Base-by-base conservation (phyloP, 2,329 filamentous ascomycete genomes). In the Aspergillus cejpii region DNA sequence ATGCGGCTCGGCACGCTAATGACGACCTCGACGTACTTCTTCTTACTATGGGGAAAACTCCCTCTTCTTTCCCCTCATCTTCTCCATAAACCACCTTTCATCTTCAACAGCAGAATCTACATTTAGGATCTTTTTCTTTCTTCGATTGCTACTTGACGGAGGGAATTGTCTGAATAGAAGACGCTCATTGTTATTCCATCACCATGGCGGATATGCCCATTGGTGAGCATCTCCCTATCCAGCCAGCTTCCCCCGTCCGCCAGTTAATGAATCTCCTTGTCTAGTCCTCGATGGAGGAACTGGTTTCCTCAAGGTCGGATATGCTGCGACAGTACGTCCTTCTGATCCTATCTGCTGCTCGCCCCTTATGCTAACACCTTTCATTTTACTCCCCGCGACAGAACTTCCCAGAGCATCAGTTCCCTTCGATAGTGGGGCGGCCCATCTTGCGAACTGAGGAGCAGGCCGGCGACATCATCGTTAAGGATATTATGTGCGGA, bases 401-500 rank as follows among this genome's bases (percentile, higher is more conserved):
- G 79, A 98, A 98, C 78, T 98, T 98, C 74, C 92, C 92, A 69
- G 92, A 97, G 74, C 88, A 94, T 72, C 91, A 97, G 74, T 97
- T 90, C 72, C 92, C 92, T 45, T 96, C 91, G 57, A 97, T 98
- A 70, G 89, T 98, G 68, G 92, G 92, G 66, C 87, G 92, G 59
- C 92, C 92, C 41, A 98, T 98, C 71, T 80, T 98, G 63, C 88
- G 92, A 72, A 90, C 90, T 51, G 92, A 98, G 76, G 92, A 98
- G 72, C 74, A 83, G 79, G 70, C 85, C 81, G 73, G 77, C 51
- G 79, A 83, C 60, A 78, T 84, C 53, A 74, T 83, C 57, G 81
- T 90, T 71, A 97, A 96, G 79, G 92, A 98, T 74, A 96, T 98
- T 67, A 98, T 98, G 92, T 97, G 91, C 73, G 92, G 92, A 67